Evolutionary conservation across 176 grass and related monocot species (phyloP).

Genomic region (Triticum urartu): DNA sequence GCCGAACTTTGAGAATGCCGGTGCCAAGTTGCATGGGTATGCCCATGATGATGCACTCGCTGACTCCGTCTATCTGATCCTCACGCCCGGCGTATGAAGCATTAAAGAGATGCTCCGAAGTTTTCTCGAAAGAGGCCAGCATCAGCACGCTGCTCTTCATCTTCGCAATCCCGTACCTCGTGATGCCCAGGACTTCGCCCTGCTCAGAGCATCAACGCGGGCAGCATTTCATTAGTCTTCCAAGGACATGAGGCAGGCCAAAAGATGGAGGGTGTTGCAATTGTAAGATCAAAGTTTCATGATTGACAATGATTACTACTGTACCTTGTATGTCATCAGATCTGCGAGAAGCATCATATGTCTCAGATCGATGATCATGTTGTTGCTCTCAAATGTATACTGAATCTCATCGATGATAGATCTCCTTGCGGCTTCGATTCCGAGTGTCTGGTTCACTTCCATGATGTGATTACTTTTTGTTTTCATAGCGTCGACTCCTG

Average conservation of each 20-base stretch:
- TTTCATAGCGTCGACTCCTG: slow-evolving; percentile 66
- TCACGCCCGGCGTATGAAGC: slow-evolving; percentile 76
- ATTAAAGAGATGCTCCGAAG: slow-evolving; percentile 89
- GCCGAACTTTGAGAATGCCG: slow-evolving; percentile 90
- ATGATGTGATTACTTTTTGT: slow-evolving; percentile 90
- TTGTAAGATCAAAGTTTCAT: not conserved
- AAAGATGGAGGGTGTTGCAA: not conserved
- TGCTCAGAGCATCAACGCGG: slow-evolving; percentile 42
- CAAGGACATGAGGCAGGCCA: not conserved
- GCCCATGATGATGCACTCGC: slow-evolving; percentile 96
- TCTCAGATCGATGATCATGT: slow-evolving; percentile 87
- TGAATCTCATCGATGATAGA: slow-evolving; percentile 84
- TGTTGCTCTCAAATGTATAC: slow-evolving; percentile 63
- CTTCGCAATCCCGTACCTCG: slow-evolving; percentile 84
- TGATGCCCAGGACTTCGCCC: slow-evolving; percentile 91
- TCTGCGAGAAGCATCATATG: slow-evolving; percentile 99
- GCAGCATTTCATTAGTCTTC: not conserved
- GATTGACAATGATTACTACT: not conserved
- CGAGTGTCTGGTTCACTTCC: slow-evolving; percentile 71
- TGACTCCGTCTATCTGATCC: slow-evolving; percentile 86
- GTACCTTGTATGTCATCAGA: slow-evolving; percentile 96
- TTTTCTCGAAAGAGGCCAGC: slow-evolving; percentile 98
- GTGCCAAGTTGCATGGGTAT: slow-evolving; percentile 95
- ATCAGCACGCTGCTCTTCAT: slow-evolving; percentile 94
- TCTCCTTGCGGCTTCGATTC: slow-evolving; percentile 84